Evolutionary conservation across 805 yeast species (phyloP).

Genomic region (Candida fluviatilis): DNA sequence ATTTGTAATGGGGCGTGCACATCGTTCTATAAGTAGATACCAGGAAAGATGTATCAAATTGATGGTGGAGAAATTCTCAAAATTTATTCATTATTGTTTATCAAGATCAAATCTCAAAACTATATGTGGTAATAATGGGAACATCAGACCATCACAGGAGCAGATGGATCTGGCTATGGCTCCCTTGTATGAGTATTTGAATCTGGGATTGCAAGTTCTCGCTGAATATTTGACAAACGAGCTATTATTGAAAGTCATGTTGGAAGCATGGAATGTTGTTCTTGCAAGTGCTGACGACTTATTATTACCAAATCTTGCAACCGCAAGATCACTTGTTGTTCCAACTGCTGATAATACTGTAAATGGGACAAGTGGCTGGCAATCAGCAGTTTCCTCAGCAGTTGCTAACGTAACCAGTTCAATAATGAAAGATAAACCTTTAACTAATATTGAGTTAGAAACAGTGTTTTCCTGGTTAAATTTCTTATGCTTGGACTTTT

Average conservation of each 20-base stretch:
- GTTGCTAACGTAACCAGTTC: slow-evolving; percentile 47
- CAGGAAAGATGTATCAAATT: slow-evolving; percentile 63
- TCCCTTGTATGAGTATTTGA: slow-evolving; percentile 72
- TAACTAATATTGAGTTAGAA: slow-evolving; percentile 60
- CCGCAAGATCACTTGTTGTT: slow-evolving; percentile 31
- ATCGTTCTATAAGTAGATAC: slow-evolving; percentile 58
- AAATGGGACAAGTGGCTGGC: slow-evolving; percentile 28
- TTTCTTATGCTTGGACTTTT: slow-evolving; percentile 63
- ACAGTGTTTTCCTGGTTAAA: slow-evolving; percentile 69
- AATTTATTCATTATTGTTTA: slow-evolving; percentile 52
- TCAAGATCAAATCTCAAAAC: slow-evolving; percentile 56
- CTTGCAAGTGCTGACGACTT: slow-evolving; percentile 65
- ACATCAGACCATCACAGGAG: slow-evolving; percentile 37
- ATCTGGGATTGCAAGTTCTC: slow-evolving; percentile 60
- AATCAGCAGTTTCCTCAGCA: slow-evolving; percentile 43
- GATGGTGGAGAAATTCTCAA: slow-evolving; percentile 70
- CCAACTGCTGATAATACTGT: slow-evolving; percentile 14
- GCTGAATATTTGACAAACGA: slow-evolving; percentile 56
- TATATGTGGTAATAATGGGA: slow-evolving; percentile 51
- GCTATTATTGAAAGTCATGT: slow-evolving; percentile 59
- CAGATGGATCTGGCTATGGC: slow-evolving; percentile 61
- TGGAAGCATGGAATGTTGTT: slow-evolving; percentile 77
- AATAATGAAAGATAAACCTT: slow-evolving; percentile 44
- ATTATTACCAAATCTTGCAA: slow-evolving; percentile 66
- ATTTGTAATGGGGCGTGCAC: slow-evolving; percentile 74